These are phyloP conservation scores for Amanita phalloides DNA, from an alignment of 768 basidiomycete genomes.

Conservation along the genomic window DNA sequence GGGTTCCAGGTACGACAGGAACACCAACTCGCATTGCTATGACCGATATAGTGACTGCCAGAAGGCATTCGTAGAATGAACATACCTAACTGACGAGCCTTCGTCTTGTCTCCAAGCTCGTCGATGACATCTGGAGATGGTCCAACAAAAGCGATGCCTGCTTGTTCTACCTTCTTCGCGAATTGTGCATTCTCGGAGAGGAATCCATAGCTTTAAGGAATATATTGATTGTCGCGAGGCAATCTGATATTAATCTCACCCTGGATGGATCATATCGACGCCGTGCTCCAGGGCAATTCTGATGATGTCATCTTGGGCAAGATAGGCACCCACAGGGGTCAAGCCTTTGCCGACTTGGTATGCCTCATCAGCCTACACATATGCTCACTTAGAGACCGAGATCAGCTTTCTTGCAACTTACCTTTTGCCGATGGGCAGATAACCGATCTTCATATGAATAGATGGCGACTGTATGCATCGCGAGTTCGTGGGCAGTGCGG, in stretches of 20 bases:
- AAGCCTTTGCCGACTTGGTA: slow-evolving; percentile 96
- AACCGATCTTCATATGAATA: slow-evolving; percentile 96
- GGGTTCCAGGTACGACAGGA: slow-evolving; percentile 95
- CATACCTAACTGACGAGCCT: slow-evolving; percentile 81
- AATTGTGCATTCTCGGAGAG: slow-evolving; percentile 95
- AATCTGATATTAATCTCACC: slow-evolving; percentile 35
- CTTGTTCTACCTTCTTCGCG: slow-evolving; percentile 96
- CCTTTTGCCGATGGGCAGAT: slow-evolving; percentile 97
- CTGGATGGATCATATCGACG: slow-evolving; percentile 99
- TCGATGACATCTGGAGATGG: slow-evolving; percentile 96
- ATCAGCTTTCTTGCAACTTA: slow-evolving; percentile 15
- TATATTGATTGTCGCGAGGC: background rate
- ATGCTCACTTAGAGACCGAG: slow-evolving; percentile 19
- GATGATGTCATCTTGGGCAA: slow-evolving; percentile 97
- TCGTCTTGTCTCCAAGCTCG: slow-evolving; percentile 97
- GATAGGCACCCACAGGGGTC: slow-evolving; percentile 94
- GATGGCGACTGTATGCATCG: slow-evolving; percentile 99
- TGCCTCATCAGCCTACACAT: slow-evolving; percentile 83
- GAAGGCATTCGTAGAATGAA: slow-evolving; percentile 5
- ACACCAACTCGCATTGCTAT: slow-evolving; percentile 84
- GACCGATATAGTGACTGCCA: slow-evolving; percentile 6
- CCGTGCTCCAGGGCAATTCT: slow-evolving; percentile 94
- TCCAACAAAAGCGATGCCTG: slow-evolving; percentile 94
- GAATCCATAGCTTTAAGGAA: slow-evolving; percentile 77
- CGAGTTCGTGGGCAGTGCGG: slow-evolving; percentile 95